Percentiles rank a stretch among this genome's conserved stretches.
These are phyloP conservation scores for Aspergillus kassunensis DNA, from an alignment of 495 filamentous ascomycete species.

Conservation along the genomic window DNA sequence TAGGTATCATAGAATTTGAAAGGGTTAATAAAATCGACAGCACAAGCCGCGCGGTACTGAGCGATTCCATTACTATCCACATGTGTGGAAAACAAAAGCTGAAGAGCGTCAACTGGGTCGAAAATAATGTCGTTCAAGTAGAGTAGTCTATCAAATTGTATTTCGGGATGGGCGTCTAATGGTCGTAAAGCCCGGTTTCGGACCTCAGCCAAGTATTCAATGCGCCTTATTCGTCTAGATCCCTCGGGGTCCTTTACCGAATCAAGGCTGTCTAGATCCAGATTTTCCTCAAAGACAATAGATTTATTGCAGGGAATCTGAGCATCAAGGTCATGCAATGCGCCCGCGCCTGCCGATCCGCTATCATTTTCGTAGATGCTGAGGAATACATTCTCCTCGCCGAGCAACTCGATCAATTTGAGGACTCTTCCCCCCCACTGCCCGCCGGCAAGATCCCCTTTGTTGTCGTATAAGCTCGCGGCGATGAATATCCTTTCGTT, in stretches of 20 bases:
- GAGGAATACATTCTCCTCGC: constrained; percentile 47
- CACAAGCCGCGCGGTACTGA: constrained; percentile 74
- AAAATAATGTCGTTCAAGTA: constrained; percentile 78
- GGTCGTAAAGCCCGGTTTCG: constrained; percentile 70
- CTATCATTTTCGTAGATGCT: constrained; percentile 70
- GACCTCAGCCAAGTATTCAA: constrained; percentile 73
- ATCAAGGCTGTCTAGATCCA: constrained; percentile 49
- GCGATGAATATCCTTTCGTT: constrained; percentile 73
- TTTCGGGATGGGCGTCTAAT: constrained; percentile 44
- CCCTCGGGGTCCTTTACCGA: constrained; percentile 60
- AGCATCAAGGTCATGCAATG: constrained; percentile 38
- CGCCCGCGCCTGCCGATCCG: constrained; percentile 44
- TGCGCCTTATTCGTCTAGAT: constrained; percentile 59
- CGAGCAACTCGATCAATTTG: constrained; percentile 58
- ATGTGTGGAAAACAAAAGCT: constrained; percentile 76
- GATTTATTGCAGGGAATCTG: constrained; percentile 47
- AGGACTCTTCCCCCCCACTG: constrained; percentile 63
- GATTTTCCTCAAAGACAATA: constrained; percentile 51
- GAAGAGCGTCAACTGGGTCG: constrained; percentile 62
- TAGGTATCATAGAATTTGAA: constrained; percentile 83
- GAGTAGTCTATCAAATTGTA: constrained; percentile 61
- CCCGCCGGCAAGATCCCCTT: constrained; percentile 54
- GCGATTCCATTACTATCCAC: constrained; percentile 50
- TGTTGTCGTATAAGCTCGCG: constrained; percentile 66
- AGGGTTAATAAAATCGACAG: constrained; percentile 69